Evolutionary conservation across 306 rosid genomes (phyloP).

Genomic region (Gillenia trifoliata): DNA sequence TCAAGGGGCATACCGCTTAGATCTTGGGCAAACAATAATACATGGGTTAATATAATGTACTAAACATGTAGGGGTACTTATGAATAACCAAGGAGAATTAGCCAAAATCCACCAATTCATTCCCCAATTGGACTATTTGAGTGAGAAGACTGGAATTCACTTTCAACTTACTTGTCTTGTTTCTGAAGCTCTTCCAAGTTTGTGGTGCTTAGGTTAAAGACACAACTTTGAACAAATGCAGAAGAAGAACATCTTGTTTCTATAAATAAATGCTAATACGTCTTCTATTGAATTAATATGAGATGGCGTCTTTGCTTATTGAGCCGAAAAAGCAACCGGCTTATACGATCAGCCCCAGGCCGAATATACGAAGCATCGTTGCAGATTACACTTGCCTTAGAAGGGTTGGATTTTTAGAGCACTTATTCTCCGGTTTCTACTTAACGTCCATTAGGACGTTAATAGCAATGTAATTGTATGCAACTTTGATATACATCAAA

Average conservation of each 20-base stretch:
- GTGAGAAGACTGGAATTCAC: background rate
- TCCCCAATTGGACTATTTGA: background rate
- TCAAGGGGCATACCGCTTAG: too few relatives aligned
- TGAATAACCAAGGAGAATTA: background rate
- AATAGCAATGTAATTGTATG: too few relatives aligned
- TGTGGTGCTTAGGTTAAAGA: background rate
- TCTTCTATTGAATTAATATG: constrained; percentile 32
- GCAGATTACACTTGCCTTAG: constrained; percentile 39
- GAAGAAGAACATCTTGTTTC: constrained; percentile 1
- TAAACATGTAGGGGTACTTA: background rate
- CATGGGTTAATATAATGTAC: too few relatives aligned
- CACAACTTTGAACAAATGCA: background rate
- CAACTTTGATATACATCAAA: too few relatives aligned
- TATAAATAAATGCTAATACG: background rate
- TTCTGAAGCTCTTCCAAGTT: too few relatives aligned
- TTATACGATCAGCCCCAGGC: constrained; percentile 61
- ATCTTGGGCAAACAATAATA: too few relatives aligned
- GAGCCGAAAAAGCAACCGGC: constrained; percentile 44
- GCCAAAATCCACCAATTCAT: background rate
- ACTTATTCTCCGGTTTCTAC: too few relatives aligned
- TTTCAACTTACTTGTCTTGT: background rate
- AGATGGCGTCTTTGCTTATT: constrained; percentile 44
- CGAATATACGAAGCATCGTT: constrained; percentile 41
- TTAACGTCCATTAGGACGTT: too few relatives aligned
- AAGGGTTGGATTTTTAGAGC: too few relatives aligned